Base-by-base conservation (phyloP, 1,284 basidiomycete species). In the Somion occarium region DNA sequence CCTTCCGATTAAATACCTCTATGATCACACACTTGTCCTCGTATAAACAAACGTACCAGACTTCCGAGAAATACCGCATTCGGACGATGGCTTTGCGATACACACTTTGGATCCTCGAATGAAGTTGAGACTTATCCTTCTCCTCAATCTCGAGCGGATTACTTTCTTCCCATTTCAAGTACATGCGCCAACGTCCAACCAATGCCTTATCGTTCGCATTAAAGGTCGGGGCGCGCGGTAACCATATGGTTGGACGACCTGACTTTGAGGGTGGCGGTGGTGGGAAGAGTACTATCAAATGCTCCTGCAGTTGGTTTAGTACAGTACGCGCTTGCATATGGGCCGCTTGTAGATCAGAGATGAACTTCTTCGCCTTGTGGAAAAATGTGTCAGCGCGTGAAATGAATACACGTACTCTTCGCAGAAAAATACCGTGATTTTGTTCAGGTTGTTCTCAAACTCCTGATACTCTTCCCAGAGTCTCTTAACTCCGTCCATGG, bases 391-490 rank as follows among this genome's bases (percentile, higher is more conserved):
- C 5, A 3, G 37, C 58, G 46, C 59, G 50, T 3, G 20, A n/a
- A 39, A 34, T 24, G 27, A 12, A 22, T 25, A 34, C 15, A 5
- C 7, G 43, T 37, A n/a, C n/a, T n/a, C n/a, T n/a, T n/a, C n/a
- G n/a, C 37, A 34, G 42, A 25, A 15, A 38, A 56, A 62, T 51
- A 85, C 85, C 23, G 93, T 97, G 57, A 93, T 87, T 65, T 90
- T 89, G 73, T 95, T 98, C 59, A 98, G 74, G 38, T 79, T 80
- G 54, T 85, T 94, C 69, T 99, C 97, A 63, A 98, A 99, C 0
- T 87, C 75, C 67, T 98, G 95, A 60, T 95, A 91, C 50, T 97
- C 93, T 64, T 91, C 85, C 97, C 97, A 99, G 39, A 99, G 78
- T 39, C 78, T 76, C 69, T 98, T 95, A 60, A 99, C 85, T 62